Evolutionary conservation across 2,329 filamentous ascomycete genomes (phyloP).

Genomic region (Didymella arachidicola): DNA sequence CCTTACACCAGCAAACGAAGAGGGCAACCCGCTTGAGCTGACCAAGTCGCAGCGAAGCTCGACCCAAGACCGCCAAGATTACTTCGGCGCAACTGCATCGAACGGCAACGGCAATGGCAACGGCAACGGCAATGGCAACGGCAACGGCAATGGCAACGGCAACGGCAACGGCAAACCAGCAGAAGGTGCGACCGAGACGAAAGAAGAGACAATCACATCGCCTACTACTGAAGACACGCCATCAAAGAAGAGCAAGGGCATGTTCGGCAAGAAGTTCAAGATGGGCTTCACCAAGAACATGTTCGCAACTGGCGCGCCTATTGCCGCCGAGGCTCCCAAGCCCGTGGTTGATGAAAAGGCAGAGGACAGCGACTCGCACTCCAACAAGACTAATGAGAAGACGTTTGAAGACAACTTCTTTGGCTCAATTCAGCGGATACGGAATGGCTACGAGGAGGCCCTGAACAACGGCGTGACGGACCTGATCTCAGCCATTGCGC

Average conservation of each 20-base stretch:
- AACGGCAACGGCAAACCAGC: constrained; percentile 37
- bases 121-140: no score
- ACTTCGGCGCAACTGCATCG: constrained; percentile 63
- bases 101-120: constrained; percentile 32
- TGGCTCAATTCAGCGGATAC: constrained; percentile 76
- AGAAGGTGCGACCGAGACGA: constrained; percentile 40
- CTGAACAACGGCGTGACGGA: constrained; percentile 59
- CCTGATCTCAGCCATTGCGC: constrained; percentile 70
- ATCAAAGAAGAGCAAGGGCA: constrained; percentile 63
- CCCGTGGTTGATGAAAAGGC: constrained; percentile 77
- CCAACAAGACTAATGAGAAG: constrained; percentile 69
- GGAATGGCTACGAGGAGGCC: constrained; percentile 75
- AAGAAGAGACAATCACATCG: constrained; percentile 45
- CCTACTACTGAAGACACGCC: constrained; percentile 52
- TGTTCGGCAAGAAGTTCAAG: constrained; percentile 86
- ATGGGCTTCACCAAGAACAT: constrained; percentile 85
- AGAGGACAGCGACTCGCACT: constrained; percentile 67
- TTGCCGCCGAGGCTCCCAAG: constrained; percentile 70
- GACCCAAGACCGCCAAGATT: constrained; percentile 69
- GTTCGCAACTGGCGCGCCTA: constrained; percentile 68
- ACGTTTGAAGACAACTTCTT: constrained; percentile 78
- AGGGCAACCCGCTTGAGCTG: constrained; percentile 61
- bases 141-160: constrained; percentile 31
- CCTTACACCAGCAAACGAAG: constrained; percentile 52
- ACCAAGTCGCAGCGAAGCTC: constrained; percentile 63